Percentiles rank a stretch among this genome's conserved stretches.
phyloP scores from a whole-genome alignment of 805 yeast genomes.

The Lipomyces starkeyi region DNA sequence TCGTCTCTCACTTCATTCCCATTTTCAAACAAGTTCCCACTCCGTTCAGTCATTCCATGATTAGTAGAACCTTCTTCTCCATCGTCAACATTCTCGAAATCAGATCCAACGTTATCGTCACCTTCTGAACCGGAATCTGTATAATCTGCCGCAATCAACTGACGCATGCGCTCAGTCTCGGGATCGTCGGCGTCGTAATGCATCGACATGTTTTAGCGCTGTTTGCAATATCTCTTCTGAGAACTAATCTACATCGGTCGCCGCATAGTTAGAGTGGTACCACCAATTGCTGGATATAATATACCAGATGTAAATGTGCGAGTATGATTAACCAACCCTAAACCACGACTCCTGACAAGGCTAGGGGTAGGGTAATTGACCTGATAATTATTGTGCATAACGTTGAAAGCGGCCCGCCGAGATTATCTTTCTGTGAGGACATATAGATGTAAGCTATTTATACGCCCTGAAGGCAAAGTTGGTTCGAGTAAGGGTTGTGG shows the following conservation, averaged over 20 bases:
- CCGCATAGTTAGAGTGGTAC: background rate
- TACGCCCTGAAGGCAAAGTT: no score
- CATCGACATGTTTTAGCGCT: constrained; percentile 6
- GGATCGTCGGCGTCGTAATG: constrained; percentile 28
- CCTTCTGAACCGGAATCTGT: constrained; percentile 18
- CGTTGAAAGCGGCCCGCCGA: no score
- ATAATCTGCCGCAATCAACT: constrained; percentile 32
- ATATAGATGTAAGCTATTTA: no score
- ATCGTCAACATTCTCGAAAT: constrained; percentile 37
- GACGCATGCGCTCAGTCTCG: constrained; percentile 32
- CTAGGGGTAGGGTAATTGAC: no score
- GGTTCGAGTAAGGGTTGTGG: no score
- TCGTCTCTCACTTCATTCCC: constrained; percentile 41
- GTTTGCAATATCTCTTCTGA: background rate
- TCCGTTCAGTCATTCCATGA: background rate
- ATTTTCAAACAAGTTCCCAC: background rate
- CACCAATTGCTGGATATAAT: background rate
- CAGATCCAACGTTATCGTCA: constrained; percentile 32
- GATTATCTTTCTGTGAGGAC: no score
- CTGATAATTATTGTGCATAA: no score
- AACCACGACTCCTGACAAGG: no score
- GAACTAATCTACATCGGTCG: background rate
- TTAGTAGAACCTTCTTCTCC: constrained; percentile 23
- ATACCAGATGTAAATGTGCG: no score
- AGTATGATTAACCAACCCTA: no score